phyloP scores from a whole-genome alignment of 2,329 filamentous ascomycete species.

The Hysterium pulicare region DNA sequence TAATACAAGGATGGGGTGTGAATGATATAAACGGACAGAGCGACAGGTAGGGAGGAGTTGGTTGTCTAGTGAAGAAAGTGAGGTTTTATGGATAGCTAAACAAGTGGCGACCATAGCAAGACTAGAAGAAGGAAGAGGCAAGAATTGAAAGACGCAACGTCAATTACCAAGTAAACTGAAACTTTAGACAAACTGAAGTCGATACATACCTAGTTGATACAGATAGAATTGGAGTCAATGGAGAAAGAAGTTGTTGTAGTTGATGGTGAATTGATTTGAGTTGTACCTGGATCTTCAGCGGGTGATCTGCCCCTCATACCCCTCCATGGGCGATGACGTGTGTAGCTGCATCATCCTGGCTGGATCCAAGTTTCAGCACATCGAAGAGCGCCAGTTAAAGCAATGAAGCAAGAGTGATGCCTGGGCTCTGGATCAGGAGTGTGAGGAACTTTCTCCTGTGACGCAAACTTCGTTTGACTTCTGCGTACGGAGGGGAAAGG shows the following conservation, averaged over 20 bases:
- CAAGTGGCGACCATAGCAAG: not conserved
- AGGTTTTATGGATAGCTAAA: not conserved
- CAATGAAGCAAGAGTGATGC: too few relatives aligned
- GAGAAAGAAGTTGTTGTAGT: not conserved
- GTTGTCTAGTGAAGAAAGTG: not conserved
- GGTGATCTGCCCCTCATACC: constrained; percentile 3
- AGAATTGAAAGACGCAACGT: not conserved
- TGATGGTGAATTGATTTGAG: not conserved
- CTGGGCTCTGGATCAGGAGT: too few relatives aligned
- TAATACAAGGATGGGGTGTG: not conserved
- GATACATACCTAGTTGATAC: too few relatives aligned
- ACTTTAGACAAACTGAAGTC: not conserved
- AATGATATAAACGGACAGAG: too few relatives aligned
- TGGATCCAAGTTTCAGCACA: not conserved
- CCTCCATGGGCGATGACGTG: not conserved
- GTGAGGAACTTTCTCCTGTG: too few relatives aligned
- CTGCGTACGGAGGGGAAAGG: too few relatives aligned
- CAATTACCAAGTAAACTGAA: not conserved
- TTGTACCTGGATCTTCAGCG: not conserved
- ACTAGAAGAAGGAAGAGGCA: not conserved
- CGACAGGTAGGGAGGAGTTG: too few relatives aligned
- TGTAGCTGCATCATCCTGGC: not conserved
- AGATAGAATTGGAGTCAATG: not conserved
- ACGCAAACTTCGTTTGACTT: too few relatives aligned
- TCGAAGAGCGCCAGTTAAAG: not conserved